Percentiles rank a stretch among this genome's conserved stretches.
phyloP scores from a whole-genome alignment of 805 yeast species.

The Cyberlindnera euphorbiae region DNA sequence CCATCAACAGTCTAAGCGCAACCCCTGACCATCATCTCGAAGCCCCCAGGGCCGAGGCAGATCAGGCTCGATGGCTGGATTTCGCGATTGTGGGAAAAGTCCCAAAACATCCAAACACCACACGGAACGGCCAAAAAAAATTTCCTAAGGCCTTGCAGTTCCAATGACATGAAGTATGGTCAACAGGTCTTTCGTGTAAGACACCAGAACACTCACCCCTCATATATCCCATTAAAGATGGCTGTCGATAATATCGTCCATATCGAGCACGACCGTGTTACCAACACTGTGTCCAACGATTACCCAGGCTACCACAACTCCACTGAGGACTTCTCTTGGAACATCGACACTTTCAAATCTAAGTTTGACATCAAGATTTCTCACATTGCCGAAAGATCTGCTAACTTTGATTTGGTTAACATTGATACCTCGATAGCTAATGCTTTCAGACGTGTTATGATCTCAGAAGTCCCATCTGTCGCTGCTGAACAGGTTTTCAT shows the following conservation, averaged over 20 bases:
- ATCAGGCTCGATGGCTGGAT: no score
- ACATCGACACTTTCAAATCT: slow-evolving; percentile 70
- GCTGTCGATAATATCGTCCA: slow-evolving; percentile 58
- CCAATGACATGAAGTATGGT: no score
- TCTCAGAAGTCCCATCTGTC: slow-evolving; percentile 92
- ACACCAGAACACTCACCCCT: no score
- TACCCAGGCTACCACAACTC: slow-evolving; percentile 79
- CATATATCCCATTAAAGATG: slow-evolving; percentile 4
- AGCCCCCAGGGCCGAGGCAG: no score
- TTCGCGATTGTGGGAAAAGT: no score
- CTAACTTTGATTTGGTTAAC: slow-evolving; percentile 82
- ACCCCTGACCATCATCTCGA: no score
- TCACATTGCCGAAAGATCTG: slow-evolving; percentile 59
- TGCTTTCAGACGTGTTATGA: slow-evolving; percentile 96
- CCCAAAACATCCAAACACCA: no score
- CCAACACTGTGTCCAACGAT: slow-evolving; percentile 84
- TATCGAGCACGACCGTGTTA: slow-evolving; percentile 85
- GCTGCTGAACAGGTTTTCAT: slow-evolving; percentile 91
- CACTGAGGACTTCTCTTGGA: slow-evolving; percentile 72
- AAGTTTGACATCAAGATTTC: slow-evolving; percentile 62
- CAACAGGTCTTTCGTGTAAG: no score
- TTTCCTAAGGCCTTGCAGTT: no score
- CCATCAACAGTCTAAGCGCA: no score
- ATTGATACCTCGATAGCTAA: slow-evolving; percentile 91
- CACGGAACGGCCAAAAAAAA: no score